Percentiles rank a stretch among this genome's conserved stretches.
phyloP scores from a whole-genome alignment of 2,329 filamentous ascomycete genomes.

The Colletotrichum siamense region DNA sequence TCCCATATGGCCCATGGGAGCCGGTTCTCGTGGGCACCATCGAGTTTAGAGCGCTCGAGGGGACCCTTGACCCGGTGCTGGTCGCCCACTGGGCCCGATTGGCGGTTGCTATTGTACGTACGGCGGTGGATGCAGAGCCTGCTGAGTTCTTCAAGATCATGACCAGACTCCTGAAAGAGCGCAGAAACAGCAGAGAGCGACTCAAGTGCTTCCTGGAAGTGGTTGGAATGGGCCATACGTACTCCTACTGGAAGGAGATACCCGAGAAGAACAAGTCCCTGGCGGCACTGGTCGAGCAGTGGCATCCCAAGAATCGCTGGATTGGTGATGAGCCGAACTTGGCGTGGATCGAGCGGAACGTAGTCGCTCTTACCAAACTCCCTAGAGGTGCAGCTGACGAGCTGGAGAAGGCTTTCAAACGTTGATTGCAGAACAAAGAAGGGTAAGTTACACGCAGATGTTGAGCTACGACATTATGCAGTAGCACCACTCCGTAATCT shows the following conservation, averaged over 20 bases:
- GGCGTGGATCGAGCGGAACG: background rate
- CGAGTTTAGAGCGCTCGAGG: conserved; percentile 7
- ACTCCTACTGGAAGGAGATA: background rate
- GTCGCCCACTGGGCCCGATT: background rate
- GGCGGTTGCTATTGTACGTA: background rate
- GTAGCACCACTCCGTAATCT: background rate
- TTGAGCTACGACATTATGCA: background rate
- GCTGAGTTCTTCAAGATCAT: background rate
- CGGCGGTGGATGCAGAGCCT: background rate
- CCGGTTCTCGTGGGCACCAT: background rate
- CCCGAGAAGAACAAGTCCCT: background rate
- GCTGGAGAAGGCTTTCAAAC: background rate
- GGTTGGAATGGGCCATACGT: background rate
- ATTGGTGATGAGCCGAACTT: background rate
- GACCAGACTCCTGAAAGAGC: background rate
- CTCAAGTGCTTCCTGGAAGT: background rate
- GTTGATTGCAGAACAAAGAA: background rate
- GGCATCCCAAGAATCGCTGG: background rate
- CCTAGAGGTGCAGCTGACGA: background rate
- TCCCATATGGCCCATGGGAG: background rate
- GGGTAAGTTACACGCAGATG: background rate
- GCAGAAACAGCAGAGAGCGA: background rate
- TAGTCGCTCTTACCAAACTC: background rate
- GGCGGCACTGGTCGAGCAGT: background rate
- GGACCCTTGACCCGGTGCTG: conserved; percentile 5